phyloP scores from a whole-genome alignment of 345 rosid species.

The Conringia planisiliqua region DNA sequence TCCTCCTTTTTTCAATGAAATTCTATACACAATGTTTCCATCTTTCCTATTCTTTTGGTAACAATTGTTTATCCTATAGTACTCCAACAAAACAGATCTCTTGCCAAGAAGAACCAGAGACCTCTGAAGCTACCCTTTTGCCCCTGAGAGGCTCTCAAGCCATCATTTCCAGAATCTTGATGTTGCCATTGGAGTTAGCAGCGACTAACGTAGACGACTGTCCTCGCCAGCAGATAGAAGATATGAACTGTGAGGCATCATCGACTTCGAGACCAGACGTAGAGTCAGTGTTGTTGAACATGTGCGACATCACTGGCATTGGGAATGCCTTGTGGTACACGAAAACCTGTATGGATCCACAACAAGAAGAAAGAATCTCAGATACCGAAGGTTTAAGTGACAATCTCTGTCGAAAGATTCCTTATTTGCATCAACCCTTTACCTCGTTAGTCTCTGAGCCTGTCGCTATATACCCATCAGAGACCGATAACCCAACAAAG shows the following conservation, averaged over 20 bases:
- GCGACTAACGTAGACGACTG: conserved; percentile 74
- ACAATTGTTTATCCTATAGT: conserved; percentile 25
- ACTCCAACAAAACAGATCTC: conserved; percentile 16
- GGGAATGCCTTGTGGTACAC: conserved; percentile 97
- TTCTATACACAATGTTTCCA: conserved; percentile 28
- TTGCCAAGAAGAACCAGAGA: conserved; percentile 6
- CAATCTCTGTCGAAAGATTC: neutral
- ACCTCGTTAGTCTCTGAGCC: conserved; percentile 99
- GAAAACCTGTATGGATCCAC: conserved; percentile 53
- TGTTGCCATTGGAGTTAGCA: conserved; percentile 87
- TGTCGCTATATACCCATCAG: conserved; percentile 96
- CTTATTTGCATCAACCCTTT: neutral
- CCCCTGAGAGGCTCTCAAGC: conserved; percentile 1
- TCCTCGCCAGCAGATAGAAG: conserved; percentile 89
- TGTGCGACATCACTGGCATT: conserved; percentile 85
- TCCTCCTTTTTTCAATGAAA: neutral
- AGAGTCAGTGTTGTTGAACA: conserved; percentile 58
- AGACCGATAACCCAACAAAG: conserved; percentile 90
- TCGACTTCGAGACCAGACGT: conserved; percentile 61
- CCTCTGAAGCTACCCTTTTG: neutral
- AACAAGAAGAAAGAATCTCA: neutral
- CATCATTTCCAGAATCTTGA: conserved; percentile 88
- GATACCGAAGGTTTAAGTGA: neutral
- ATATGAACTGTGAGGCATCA: conserved; percentile 67
- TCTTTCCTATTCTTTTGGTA: conserved; percentile 16